Base-by-base conservation (phyloP, 108 stramenopile genomes). In the Skeletonema tropicum region DNA sequence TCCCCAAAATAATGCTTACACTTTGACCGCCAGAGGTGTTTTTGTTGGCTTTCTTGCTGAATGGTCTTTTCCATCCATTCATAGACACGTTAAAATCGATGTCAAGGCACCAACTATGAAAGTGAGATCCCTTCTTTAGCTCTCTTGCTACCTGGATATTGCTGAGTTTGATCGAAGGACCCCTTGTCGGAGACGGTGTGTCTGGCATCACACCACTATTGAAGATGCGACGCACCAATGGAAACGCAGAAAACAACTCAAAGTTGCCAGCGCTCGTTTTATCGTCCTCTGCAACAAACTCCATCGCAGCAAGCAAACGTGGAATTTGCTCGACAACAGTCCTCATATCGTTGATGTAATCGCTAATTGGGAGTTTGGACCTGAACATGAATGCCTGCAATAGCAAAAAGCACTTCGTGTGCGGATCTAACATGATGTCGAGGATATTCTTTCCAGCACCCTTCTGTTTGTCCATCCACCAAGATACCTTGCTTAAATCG, bases 311-410 rank as follows among this genome's bases (percentile, higher is more conserved):
- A 13, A 99, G 74, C 38, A 99, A 84, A 38, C 99, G 92, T 57
- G 97, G 91, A 12, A 97, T 72, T 72, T 98, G 98, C 65, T 99
- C 99, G 64, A 98, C 80, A 31, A 98, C 98, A 26, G 89, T 86
- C 75, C 88, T 89, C 31, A 97, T 95, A 80, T 99, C 99, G 70
- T 97, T 99, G 66, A 96, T 86, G 76, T 97, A 99, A 76, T 99
- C 98, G 62, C 89, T 91, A 45, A 99, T 98, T 5, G 99, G 99
- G 72, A 98, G 89, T 38, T 87, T 79, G n/a, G 79, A 75, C 38
- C 86, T 83, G 49, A 85, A 84, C 19, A 97, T 80, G 82, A 90
- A 88, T 6, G 98, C 97, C 70, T 98, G 98, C 31, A 99, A 39
- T 48, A 99, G 88, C 12, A 99, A 84, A 68, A 93, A 98, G 32